Evolutionary conservation across 1,284 basidiomycete genomes (phyloP), one percentile per base, ranked within the genome.

Genomic region (Entoloma clypeatum): DNA sequence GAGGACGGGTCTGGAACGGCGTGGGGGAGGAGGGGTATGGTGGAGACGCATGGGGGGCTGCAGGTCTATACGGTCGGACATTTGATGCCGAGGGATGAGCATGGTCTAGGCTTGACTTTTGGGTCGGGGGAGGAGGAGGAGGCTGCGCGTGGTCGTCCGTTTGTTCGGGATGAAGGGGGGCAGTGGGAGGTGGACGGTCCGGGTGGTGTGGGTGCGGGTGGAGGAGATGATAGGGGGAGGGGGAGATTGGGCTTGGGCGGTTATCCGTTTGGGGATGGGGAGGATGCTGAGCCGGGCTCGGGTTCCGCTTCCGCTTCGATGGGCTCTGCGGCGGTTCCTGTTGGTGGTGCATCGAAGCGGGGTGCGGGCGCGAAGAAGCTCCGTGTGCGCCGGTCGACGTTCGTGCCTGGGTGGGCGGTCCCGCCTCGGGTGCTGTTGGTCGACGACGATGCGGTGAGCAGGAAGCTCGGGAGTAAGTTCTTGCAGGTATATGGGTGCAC

Each of bases 401-500:
- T 90, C 54, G 87, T 92, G 0, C 92, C 92, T 0, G 87, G 85
- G 4, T 93, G 90, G 90, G 83, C 86, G 0, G 85, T 91, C 1
- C 82, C 88, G 0, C 91, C 90, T 2, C 68, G 86, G 2, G 93
- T 97, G 39, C 65, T 98, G 39, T 75, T 98, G 3, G 94, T 98
- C 11, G 94, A 98, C 60, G 94, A 98, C 61, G 94, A 98, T 58
- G 87, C 86, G 10, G 91, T 97, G 17, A 93, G 86, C 59, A 68
- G 94, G 39, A 85, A 84, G 56, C 65, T 98, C 44, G 86, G 86
- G 50, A 88, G 81, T 71, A 96, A 95, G 68, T 96, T 97, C 62
- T 64, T 98, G 59, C 87, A 96, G 65, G 87, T 97, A 35, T 95
- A 95, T 64, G 94, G 94, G 36, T 97, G 93, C 61, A 82, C 85